phyloP scores from a whole-genome alignment of 2,329 filamentous ascomycete genomes.

The Fusarium staphyleae region DNA sequence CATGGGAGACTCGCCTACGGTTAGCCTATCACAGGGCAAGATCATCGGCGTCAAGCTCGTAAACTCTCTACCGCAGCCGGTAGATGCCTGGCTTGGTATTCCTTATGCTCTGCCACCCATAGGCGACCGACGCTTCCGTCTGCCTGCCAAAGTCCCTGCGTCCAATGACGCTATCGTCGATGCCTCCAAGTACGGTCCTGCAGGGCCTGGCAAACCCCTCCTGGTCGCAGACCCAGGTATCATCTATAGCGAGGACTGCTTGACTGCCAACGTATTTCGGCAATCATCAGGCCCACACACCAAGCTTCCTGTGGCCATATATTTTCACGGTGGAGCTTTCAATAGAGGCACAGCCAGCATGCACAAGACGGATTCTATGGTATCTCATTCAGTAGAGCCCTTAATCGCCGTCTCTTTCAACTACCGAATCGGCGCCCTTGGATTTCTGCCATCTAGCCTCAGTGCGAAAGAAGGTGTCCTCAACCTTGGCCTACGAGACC shows the following conservation, averaged over 20 bases:
- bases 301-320: slow-evolving; percentile 57
- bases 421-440: slow-evolving; percentile 64
- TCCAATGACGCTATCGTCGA: slow-evolving; percentile 42
- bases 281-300: slow-evolving; percentile 41
- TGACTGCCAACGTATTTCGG: slow-evolving; percentile 61
- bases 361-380: slow-evolving; percentile 68
- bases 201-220: slow-evolving; percentile 36
- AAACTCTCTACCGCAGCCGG: slow-evolving; percentile 33
- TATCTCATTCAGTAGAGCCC: slow-evolving; percentile 58
- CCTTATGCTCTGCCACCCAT: slow-evolving; percentile 57
- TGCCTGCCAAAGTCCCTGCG: slow-evolving; percentile 41
- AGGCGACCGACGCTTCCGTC: slow-evolving; percentile 55
- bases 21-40: slow-evolving; percentile 33
- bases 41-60: slow-evolving; percentile 29
- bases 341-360: slow-evolving; percentile 58
- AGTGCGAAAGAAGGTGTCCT: slow-evolving; percentile 59
- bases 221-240: slow-evolving; percentile 32
- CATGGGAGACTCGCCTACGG: slow-evolving; percentile 26
- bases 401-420: slow-evolving; percentile 59
- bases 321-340: slow-evolving; percentile 59
- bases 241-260: slow-evolving; percentile 58
- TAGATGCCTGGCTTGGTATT: slow-evolving; percentile 56
- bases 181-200: slow-evolving; percentile 49
- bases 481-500: slow-evolving; percentile 63
- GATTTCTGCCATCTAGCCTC: slow-evolving; percentile 65